Base-by-base conservation (phyloP, 2,329 filamentous ascomycete species). In the Fusarium keratoplasticum region DNA sequence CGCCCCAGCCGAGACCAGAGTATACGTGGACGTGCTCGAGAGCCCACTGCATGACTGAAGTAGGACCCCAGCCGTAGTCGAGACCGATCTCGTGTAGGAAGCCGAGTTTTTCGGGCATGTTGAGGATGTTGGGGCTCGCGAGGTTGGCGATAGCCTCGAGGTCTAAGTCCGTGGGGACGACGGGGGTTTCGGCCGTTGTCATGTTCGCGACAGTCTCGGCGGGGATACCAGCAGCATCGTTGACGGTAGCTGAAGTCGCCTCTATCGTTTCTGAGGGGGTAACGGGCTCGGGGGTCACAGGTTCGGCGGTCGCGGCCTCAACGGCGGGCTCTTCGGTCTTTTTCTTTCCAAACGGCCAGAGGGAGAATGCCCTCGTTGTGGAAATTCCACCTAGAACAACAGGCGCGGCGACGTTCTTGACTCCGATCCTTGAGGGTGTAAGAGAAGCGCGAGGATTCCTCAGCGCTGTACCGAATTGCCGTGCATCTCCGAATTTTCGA, bases 1-100 rank as follows among this genome's bases (percentile, higher is more conserved):
- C 91, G 87, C 94, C 95, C 96, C 96, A 98, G 14, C 95, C 94
- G 64, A 94, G 83, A 38, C 93, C 94, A 2, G 82, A 85, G 76
- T 88, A 92, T 70, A 98, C 86, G 83, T 99, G 95, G 44, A 97
- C 81, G 80, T 96, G 91, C 86, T 99, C 96, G 13, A 98, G 84
- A 4, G 90, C 25, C 87, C 89, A 95, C 84, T 98, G 88, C 82
- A 96, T 91, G 18, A 90, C 75, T 5, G 91, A 85, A 0, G 95
- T 94, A 6, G 94, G 90, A 18, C 96, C 96, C 86, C 87, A 95
- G 80, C 96, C 95, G 79, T 93, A 98, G 78, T 98, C 94, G 25
- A 99, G 86, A 5, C 96, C 96, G 13, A 98, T 86, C 8, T 90
- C 88, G 76, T 94, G 90, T 67, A 99, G 86, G 79, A 95, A 98